Base-by-base conservation (phyloP, 441 rosid genomes). In the Aquilaria agallochum region DNA sequence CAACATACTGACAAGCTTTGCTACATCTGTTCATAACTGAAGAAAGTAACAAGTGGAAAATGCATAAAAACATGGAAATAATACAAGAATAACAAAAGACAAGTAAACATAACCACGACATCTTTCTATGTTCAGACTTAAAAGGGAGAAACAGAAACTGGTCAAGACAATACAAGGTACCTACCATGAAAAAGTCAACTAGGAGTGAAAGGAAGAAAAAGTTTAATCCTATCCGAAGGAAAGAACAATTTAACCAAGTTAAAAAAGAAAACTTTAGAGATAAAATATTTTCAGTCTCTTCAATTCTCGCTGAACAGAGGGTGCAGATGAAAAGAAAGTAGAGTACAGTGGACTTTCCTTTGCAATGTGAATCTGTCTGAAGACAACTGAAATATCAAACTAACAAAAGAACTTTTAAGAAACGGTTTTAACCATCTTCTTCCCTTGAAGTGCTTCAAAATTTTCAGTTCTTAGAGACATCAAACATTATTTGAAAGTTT, bases 161-260 rank as follows among this genome's bases (percentile, higher is more conserved):
- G 49, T 47, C 7, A 63, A 45, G 52, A 52, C 44, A 64, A 15
- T 58, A 9, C 40, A 49, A 69, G 32, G 30, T 33, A 27, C 51
- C 15, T 65, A 60, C 11, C 36, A 3, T 56, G 55, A 10, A 2
- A 56, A 54, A 34, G 46, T 11, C 55, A 61, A 11, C 27, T 54
- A 49, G 15, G 45, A 14, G 56, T 34, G 31, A 57, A 51, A 27
- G 59, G 13, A 46, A 32, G 31, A 65, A 71, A 65, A 56, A 60
- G 48, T 66, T 49, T 42, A 81, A 67, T 72, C 63, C 45, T 10
- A 40, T 40, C 9, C 7, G 9, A 40, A 40, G 10, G 45, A 40
- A 40, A 40, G 7, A 6, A 40, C 2, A 55, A 40, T 40, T 30
- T 59, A 59, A 47, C 56, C 53, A 51, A 68, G 36, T 57, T 30